These are phyloP conservation scores for Laburnicola sp. DNA, from an alignment of 2,329 filamentous ascomycete species.

Conservation along the genomic window DNA sequence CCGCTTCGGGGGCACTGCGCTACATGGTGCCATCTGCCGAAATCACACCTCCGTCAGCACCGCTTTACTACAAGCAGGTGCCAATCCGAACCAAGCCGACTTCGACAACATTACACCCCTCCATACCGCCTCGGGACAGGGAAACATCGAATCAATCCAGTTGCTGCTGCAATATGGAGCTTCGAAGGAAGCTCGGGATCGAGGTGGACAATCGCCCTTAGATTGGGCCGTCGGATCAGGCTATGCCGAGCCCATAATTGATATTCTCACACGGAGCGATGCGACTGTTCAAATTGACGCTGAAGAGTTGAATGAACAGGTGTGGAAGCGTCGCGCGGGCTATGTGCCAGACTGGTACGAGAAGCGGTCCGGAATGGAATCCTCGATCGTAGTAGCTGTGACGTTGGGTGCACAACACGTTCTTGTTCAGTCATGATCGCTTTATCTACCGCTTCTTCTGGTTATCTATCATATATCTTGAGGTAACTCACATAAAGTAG, in stretches of 20 bases:
- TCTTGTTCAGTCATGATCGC: too few species aligned
- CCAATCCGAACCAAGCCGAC: background rate
- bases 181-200: background rate
- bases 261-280: background rate
- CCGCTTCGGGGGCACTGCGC: constrained; percentile 5
- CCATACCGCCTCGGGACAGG: constrained; percentile 1
- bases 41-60: background rate
- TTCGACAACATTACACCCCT: constrained; percentile 5
- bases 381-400: background rate
- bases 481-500: too few species aligned
- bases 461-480: too few species aligned
- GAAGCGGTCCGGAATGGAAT: background rate
- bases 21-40: constrained; percentile 4
- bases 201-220: background rate
- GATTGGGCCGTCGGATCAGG: background rate
- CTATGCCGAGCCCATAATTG: background rate
- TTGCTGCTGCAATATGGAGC: constrained; percentile 4
- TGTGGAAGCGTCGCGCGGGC: background rate
- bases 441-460: too few species aligned
- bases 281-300: background rate
- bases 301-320: background rate
- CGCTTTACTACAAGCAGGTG: constrained; percentile 2
- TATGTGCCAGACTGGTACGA: background rate
- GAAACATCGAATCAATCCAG: background rate
- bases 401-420: too few species aligned